Conservation (phyloP, 805 yeast genomes). For the Barnettozyma vustinii region DNA sequence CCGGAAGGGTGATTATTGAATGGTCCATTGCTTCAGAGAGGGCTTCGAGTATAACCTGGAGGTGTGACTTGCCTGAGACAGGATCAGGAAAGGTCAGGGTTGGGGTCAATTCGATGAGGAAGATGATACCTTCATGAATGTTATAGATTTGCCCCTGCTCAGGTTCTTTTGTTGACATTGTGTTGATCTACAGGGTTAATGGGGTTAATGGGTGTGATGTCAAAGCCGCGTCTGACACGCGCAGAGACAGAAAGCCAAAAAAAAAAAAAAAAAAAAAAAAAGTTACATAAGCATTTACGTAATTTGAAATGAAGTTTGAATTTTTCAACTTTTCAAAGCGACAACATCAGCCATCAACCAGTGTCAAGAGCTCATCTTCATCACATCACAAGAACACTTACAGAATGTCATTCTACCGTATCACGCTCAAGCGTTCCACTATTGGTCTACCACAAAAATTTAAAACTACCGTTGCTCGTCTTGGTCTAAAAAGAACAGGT, state of each 20-base stretch:
- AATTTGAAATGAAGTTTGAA: background rate
- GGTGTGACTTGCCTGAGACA: conserved; percentile 34
- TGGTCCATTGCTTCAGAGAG: conserved; percentile 60
- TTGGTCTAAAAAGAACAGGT: conserved; percentile 75
- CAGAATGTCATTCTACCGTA: conserved; percentile 45
- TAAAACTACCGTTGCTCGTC: conserved; percentile 57
- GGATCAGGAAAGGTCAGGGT: conserved; percentile 38
- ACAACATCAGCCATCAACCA: background rate
- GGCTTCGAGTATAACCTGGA: conserved; percentile 49
- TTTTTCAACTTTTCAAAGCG: background rate
- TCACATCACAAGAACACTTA: background rate
- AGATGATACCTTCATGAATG: conserved; percentile 57
- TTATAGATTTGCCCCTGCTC: conserved; percentile 28
- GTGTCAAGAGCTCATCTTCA: background rate
- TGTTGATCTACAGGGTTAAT: too few relatives aligned
- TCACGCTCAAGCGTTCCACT: conserved; percentile 74
- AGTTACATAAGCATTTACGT: background rate
- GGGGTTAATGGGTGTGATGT: too few relatives aligned
- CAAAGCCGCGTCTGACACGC: too few relatives aligned
- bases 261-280: too few relatives aligned
- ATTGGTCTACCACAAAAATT: conserved; percentile 76
- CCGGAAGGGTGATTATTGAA: conserved; percentile 57
- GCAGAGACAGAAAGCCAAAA: too few relatives aligned
- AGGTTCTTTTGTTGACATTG: conserved; percentile 1
- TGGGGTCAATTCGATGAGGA: conserved; percentile 53